Percentiles rank a stretch among this genome's conserved stretches.
Evolutionary conservation across 2,329 filamentous ascomycete species (phyloP).

Genomic region (Epichloe sibirici): DNA sequence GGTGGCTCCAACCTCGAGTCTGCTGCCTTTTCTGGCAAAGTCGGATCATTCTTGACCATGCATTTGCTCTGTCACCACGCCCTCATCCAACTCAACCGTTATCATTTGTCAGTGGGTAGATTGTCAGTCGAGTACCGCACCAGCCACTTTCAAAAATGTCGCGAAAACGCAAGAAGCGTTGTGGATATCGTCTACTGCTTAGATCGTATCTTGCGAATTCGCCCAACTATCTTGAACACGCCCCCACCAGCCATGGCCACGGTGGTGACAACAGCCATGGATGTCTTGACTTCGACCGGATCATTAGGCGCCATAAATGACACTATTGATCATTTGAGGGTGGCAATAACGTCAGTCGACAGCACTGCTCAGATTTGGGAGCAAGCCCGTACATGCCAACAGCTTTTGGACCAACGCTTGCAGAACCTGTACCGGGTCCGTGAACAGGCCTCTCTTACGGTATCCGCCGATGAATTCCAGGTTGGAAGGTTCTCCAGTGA

Average conservation of each 20-base stretch:
- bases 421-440: constrained; percentile 22
- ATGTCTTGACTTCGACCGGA: constrained; percentile 52
- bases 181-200: constrained; percentile 34
- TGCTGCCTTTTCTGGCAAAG: constrained; percentile 38
- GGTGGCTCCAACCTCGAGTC: constrained; percentile 44
- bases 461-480: constrained; percentile 18
- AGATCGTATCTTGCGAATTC: constrained; percentile 22
- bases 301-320: constrained; percentile 35
- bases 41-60: constrained; percentile 49
- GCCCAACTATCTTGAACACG: constrained; percentile 23
- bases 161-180: constrained; percentile 39
- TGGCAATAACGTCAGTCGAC: constrained; percentile 41
- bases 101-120: constrained; percentile 30
- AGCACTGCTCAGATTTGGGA: constrained; percentile 48
- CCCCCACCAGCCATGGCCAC: constrained; percentile 52
- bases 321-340: constrained; percentile 40
- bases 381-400: constrained; percentile 38
- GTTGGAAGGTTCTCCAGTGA: constrained; percentile 13
- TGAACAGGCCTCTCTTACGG: constrained; percentile 17
- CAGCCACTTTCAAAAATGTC: constrained; percentile 35
- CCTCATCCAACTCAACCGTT: constrained; percentile 52
- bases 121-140: constrained; percentile 28
- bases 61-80: constrained; percentile 56
- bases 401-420: constrained; percentile 30
- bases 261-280: constrained; percentile 49